Conservation (phyloP, 768 basidiomycete species). For the Auricularia auricula-judae region DNA sequence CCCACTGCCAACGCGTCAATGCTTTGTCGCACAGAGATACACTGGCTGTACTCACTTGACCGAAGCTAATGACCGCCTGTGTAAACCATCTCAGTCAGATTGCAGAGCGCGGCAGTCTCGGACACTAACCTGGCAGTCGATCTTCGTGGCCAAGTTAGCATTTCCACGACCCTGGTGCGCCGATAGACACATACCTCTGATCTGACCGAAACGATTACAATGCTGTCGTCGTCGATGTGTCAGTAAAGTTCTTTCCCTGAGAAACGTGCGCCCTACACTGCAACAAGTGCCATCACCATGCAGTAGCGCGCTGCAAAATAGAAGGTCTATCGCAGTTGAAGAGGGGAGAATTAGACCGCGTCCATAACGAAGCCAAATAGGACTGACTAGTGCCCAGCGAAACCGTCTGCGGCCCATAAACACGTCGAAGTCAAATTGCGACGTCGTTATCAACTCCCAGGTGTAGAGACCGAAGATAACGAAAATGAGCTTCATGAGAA, state of each 20-base stretch:
- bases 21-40: slow-evolving; percentile 1
- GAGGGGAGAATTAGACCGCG: not conserved
- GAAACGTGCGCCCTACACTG: slow-evolving; percentile 35
- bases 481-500: slow-evolving; percentile 50
- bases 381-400: slow-evolving; percentile 58
- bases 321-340: slow-evolving; percentile 22
- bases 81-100: not conserved
- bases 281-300: slow-evolving; percentile 53
- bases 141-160: slow-evolving; percentile 19
- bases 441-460: slow-evolving; percentile 58
- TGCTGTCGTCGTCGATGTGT: slow-evolving; percentile 25
- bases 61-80: slow-evolving; percentile 57
- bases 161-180: not conserved
- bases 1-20: slow-evolving; percentile 29
- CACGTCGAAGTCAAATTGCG: slow-evolving; percentile 58
- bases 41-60: slow-evolving; percentile 34
- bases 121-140: slow-evolving; percentile 46
- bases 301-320: slow-evolving; percentile 66
- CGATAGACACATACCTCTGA: slow-evolving; percentile 25
- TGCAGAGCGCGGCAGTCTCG: too few species aligned
- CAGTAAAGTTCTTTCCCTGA: not conserved
- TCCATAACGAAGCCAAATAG: not conserved
- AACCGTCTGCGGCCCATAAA: slow-evolving; percentile 45
- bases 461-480: slow-evolving; percentile 54
- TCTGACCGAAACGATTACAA: slow-evolving; percentile 44